Percentiles rank a stretch among this genome's conserved stretches.
Evolutionary conservation across 208 protist species (phyloP).

Genomic region (Acanthamoeba quina): DNA sequence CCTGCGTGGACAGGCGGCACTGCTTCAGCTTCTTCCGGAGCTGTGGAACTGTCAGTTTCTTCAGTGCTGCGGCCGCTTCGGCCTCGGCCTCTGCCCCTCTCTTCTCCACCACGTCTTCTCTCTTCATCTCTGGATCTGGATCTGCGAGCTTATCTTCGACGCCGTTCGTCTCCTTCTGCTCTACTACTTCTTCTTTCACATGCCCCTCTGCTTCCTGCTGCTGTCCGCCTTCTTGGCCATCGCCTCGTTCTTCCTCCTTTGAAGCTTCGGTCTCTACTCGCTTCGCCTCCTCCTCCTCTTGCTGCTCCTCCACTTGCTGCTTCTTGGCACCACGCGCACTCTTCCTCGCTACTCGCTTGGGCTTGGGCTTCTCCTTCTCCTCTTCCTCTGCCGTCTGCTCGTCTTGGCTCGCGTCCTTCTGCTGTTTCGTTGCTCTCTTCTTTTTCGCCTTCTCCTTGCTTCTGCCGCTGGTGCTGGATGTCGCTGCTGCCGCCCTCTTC

Average conservation of each 20-base stretch:
- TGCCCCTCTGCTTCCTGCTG: neutral
- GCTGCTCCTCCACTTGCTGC: neutral
- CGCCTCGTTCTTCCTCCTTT: neutral
- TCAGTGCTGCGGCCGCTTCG: neutral
- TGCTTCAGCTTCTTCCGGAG: neutral
- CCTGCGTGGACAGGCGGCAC: neutral
- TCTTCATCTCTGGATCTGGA: too few species aligned
- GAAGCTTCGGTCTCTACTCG: neutral
- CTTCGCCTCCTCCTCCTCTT: neutral
- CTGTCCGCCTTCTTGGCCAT: neutral
- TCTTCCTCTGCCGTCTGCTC: neutral
- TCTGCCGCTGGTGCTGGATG: too few species aligned
- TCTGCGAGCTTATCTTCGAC: too few species aligned
- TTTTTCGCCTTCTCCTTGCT: neutral
- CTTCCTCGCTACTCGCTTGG: neutral
- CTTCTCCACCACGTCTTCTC: too few species aligned
- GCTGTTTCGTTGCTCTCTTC: neutral
- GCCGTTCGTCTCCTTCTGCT: too few species aligned
- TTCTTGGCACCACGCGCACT: neutral
- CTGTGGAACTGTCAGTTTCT: neutral
- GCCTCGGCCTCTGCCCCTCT: too few species aligned
- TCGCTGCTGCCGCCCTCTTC: neutral
- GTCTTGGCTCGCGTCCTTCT: conserved; percentile 1
- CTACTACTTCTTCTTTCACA: neutral
- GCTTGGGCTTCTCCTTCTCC: neutral